Conservation (phyloP, 2,329 filamentous ascomycete genomes). For the Penicillium psychrosexuale region DNA sequence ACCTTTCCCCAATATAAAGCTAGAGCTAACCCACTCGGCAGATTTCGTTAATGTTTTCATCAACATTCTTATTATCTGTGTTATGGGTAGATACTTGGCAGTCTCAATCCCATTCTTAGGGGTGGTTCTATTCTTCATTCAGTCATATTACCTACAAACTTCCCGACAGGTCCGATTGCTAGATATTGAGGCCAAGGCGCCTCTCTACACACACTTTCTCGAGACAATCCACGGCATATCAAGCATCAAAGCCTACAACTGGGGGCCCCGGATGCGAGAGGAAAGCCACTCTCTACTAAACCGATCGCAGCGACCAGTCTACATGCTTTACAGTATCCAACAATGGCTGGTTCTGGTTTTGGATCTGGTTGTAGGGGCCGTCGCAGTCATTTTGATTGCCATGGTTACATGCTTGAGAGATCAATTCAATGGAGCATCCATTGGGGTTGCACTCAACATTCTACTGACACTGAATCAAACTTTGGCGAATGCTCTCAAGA, state of each 20-base stretch:
- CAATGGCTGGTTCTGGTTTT: background rate
- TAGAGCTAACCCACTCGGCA: background rate
- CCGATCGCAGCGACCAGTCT: background rate
- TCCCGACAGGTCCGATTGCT: slow-evolving; percentile 2
- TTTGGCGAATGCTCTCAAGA: no score
- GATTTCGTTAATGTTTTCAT: background rate
- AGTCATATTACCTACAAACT: background rate
- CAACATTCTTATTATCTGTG: background rate
- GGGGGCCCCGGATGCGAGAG: background rate
- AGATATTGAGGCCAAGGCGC: background rate
- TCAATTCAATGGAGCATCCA: background rate
- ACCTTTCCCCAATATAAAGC: background rate
- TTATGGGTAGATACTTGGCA: background rate
- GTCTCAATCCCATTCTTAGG: background rate
- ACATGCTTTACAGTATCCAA: slow-evolving; percentile 1
- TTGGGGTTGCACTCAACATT: background rate
- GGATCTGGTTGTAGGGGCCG: background rate
- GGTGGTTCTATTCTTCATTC: background rate
- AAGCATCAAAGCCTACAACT: background rate
- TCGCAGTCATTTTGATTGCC: background rate
- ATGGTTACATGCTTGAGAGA: background rate
- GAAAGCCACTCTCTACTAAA: background rate
- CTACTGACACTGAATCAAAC: background rate
- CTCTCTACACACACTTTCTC: background rate
- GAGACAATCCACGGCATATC: background rate